These are phyloP conservation scores for Achaetomiella virescens DNA, from an alignment of 495 filamentous ascomycete species.

Conservation along the genomic window DNA sequence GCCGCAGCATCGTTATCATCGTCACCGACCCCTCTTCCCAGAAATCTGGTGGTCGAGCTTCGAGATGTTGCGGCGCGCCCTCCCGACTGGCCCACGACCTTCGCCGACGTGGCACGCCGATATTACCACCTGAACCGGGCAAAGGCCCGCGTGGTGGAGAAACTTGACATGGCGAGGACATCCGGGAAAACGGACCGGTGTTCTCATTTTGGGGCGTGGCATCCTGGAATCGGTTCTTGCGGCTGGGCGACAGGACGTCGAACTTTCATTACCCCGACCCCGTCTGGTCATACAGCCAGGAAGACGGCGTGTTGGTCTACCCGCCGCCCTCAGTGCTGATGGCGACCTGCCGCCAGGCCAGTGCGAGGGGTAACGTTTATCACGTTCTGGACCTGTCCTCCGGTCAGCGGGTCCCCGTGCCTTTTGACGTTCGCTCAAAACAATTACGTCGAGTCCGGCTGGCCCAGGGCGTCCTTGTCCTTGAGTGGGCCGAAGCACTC, in stretches of 20 bases:
- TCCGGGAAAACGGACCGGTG: conserved; percentile 20
- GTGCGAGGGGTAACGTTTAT: conserved; percentile 34
- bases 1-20: conserved; percentile 6
- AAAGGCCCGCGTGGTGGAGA: conserved; percentile 45
- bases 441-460: conserved; percentile 55
- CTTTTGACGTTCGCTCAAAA: conserved; percentile 49
- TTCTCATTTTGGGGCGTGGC: conserved; percentile 43
- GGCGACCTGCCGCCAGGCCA: conserved; percentile 23
- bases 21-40: neutral
- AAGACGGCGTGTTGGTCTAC: conserved; percentile 54
- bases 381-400: conserved; percentile 50
- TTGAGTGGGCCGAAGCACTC: conserved; percentile 61
- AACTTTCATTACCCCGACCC: conserved; percentile 49
- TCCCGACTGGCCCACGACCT: conserved; percentile 38
- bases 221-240: conserved; percentile 52
- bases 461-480: conserved; percentile 48
- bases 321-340: conserved; percentile 21
- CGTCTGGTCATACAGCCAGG: conserved; percentile 52
- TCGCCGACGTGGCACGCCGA: conserved; percentile 49
- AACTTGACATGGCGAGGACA: conserved; percentile 32
- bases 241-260: conserved; percentile 37
- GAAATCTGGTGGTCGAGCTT: conserved; percentile 49
- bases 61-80: conserved; percentile 35
- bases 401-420: conserved; percentile 41
- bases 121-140: conserved; percentile 51